Evolutionary conservation across 352 stramenopile genomes (phyloP), one percentile per base, ranked within the genome.

Genomic region (Globisporangium echinulatum): DNA sequence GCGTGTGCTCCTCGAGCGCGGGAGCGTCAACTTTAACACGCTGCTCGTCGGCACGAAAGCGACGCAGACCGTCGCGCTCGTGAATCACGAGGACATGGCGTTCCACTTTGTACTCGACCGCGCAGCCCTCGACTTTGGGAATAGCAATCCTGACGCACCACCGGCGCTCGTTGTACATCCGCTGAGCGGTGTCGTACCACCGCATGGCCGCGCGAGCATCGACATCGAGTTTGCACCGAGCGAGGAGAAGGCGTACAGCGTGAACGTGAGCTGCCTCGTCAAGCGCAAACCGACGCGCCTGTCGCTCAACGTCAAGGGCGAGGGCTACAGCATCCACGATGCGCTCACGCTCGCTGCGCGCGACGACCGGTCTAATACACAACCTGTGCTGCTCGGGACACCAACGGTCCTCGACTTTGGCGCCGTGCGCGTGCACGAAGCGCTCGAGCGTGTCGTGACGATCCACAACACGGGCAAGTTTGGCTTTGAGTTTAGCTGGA

Each of bases 101-200:
- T 98, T 98, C 71, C 87, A 88, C 51, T 98, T 98, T 70, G 77
- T 93, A n/a, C 96, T 98, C 53, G 94, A 98, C 66, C 96, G 94
- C 62, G 74, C 71, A 3, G 86, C 81, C 33, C 67, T 97, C 15
- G 79, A 92, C 47, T 90, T 92, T 64, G 74, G 74, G 7, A 87
- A 88, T n/a, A 33, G 25, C 25, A 33, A 33, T 33, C 25, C 25
- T 33, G 25, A 33, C 25, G 81, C 90, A 58, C 55, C 68, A 0
- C 85, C 89, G 7, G 81, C 93, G 2, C 58, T 98, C 17, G 56
- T 92, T 9, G 72, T 98, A 2, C 74, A 88, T 52, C 94, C 94
- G 6, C 69, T 95, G n/a, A 94, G 79, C 43, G 94, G 93, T 7
- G 75, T 96, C 9, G 80, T 98, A 7, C 90, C 92, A 1, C 85